A percentile compares a stretch with the other conserved stretches of the same genome.
Evolutionary conservation across 148 eudicot species (phyloP).

Genomic region (Nyssa sinensis): DNA sequence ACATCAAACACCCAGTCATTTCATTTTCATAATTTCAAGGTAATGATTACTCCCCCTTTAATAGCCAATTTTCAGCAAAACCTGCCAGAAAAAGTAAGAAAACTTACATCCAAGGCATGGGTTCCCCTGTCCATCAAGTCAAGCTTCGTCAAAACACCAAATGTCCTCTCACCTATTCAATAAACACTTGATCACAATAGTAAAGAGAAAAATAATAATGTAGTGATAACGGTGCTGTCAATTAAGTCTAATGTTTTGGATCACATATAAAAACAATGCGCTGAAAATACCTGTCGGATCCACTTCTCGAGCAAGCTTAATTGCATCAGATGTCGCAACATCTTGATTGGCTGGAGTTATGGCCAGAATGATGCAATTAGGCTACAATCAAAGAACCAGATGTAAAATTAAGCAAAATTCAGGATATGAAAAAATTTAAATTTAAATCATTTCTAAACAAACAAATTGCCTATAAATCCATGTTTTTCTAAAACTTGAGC

Average conservation of each 20-base stretch:
- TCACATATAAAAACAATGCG: not conserved
- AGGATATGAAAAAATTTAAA: not conserved
- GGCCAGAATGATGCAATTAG: slow-evolving; percentile 80
- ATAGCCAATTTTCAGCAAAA: not conserved
- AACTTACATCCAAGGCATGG: slow-evolving; percentile 56
- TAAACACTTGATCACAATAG: not conserved
- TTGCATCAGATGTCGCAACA: slow-evolving; percentile 90
- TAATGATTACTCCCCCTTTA: not conserved
- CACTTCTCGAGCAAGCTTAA: slow-evolving; percentile 80
- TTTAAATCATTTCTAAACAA: not conserved
- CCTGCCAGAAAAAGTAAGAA: not conserved
- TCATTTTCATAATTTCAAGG: too few species aligned
- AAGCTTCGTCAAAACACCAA: slow-evolving; percentile 71
- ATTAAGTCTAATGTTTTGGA: not conserved
- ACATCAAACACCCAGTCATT: too few species aligned
- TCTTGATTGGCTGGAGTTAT: slow-evolving; percentile 95
- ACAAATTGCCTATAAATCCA: not conserved
- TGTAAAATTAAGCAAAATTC: not conserved
- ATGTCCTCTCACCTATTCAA: slow-evolving; percentile 55
- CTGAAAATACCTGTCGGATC: slow-evolving; percentile 63
- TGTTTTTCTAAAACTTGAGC: not conserved
- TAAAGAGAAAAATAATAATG: not conserved
- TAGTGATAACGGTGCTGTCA: not conserved
- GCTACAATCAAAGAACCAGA: slow-evolving; percentile 38
- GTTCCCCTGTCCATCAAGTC: slow-evolving; percentile 79